Evolutionary conservation across 257 asterid species (phyloP).

Genomic region (Jacaranda copaia): DNA sequence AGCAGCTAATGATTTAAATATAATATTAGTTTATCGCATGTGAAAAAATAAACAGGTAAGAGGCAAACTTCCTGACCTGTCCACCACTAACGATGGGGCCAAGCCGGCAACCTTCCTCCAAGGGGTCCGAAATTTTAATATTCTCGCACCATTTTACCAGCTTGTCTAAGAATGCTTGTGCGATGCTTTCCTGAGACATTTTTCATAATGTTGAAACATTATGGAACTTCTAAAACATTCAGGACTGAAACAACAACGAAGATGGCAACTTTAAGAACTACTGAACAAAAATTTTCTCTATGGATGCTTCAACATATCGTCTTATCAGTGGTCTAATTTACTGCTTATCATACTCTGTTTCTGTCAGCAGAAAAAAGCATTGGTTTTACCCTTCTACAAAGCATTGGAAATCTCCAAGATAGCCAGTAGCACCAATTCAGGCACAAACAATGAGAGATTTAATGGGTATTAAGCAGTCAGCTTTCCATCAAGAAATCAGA

Average conservation of each 20-base stretch:
- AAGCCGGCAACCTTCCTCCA: constrained; percentile 76
- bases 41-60: no score
- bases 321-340: not conserved
- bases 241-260: not conserved
- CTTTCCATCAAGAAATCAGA: no score
- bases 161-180: constrained; percentile 61
- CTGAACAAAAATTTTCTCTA: not conserved
- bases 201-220: not conserved
- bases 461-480: no score
- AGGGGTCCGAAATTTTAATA: constrained; percentile 67
- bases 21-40: no score
- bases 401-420: no score
- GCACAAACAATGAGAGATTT: no score
- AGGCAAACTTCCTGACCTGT: constrained; percentile 37
- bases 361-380: no score
- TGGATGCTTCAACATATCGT: not conserved
- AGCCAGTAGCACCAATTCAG: no score
- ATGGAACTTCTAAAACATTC: not conserved
- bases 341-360: not conserved
- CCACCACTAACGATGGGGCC: constrained; percentile 67
- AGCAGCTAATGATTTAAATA: not conserved
- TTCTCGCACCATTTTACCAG: constrained; percentile 66
- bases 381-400: no score
- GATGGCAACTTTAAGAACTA: not conserved
- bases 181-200: constrained; percentile 64